A percentile compares a stretch with the other conserved stretches of the same genome.
Evolutionary conservation across 441 rosid genomes (phyloP).

Genomic region (Pelargonium australe): DNA sequence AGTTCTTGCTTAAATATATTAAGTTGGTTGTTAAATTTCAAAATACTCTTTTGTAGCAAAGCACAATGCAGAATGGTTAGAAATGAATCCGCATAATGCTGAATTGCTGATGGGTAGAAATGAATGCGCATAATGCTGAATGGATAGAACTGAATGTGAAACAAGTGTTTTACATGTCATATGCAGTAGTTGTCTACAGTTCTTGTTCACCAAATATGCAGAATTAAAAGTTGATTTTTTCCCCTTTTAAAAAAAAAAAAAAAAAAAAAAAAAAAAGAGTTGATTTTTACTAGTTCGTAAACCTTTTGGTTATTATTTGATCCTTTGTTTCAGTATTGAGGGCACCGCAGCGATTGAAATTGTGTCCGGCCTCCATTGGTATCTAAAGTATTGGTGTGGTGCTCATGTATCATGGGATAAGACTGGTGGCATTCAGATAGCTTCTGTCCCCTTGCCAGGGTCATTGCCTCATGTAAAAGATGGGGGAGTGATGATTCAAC

Average conservation of each 20-base stretch:
- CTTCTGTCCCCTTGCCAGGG: slow-evolving; percentile 71
- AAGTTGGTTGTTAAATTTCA: neutral
- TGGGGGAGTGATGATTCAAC: slow-evolving; percentile 56
- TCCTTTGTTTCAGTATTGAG: slow-evolving; percentile 42
- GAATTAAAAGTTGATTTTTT: neutral
- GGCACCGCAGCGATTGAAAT: slow-evolving; percentile 89
- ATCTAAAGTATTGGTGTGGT: slow-evolving; percentile 73
- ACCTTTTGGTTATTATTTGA: slow-evolving; percentile 1
- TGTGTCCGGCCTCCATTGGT: slow-evolving; percentile 95
- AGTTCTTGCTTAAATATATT: neutral
- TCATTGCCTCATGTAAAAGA: slow-evolving; percentile 62
- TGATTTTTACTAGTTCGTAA: neutral
- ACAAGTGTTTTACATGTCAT: neutral
- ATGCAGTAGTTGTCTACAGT: neutral
- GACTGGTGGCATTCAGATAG: slow-evolving; percentile 83
- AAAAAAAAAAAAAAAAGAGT: neutral
- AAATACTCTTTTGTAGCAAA: neutral
- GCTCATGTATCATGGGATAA: slow-evolving; percentile 98
- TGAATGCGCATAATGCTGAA: neutral
- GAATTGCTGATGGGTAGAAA: neutral
- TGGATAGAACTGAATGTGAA: neutral
- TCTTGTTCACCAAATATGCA: neutral
- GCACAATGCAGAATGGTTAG: neutral
- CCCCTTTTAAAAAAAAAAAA: too few relatives aligned
- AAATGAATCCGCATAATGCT: neutral